Base-by-base conservation (phyloP, 768 basidiomycete species). In the Tephrocybe sp. region DNA sequence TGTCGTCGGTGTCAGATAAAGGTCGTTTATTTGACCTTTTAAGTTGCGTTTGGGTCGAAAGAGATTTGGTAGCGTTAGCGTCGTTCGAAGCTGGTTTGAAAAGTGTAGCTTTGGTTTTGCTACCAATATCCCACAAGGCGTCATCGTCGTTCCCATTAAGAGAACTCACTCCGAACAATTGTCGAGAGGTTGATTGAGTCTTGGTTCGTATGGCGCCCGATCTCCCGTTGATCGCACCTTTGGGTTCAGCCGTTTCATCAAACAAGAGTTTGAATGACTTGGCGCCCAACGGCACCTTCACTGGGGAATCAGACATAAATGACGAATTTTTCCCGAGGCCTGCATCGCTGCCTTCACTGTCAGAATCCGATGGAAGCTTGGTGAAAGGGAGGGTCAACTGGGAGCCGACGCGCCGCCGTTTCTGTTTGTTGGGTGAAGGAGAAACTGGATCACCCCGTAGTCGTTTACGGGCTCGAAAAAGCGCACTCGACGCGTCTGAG, bases 381-480 rank as follows among this genome's bases (percentile, higher is more conserved):
- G 73, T 57, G 52, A 77, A 70, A 15, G 73, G 63, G 34, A 75
- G 63, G 25, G 58, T 57, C 8, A 65, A 63, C 16, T 75, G 74
- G 4, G 77, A 70, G 30, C 64, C 61, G 44, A 81, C 61, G 34
- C 86, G 85, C 61, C 76, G 76, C 50, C 84, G 78, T 64, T 90
- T 91, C 60, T 80, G 80, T 63, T 89, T 90, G 61, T 76, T 80
- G 3, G 89, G 89, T 15, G 89, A 88, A 3, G 89, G 89, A 0
- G 89, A 91, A 2, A 91, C 88, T 1, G 83, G 83, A 60, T 91
- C 89, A 22, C 89, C 89, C 25, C 89, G 80, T 15, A 91, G 74
- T 47, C 89, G 83, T 63, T 91, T 91, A 30, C 88, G 80, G 18
- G 89, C 89, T 27, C 86, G 78, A 21, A 76, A 77, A 24, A 90